Evolutionary conservation across 768 basidiomycete species (phyloP).

Genomic region (Hydnum rufescens): DNA sequence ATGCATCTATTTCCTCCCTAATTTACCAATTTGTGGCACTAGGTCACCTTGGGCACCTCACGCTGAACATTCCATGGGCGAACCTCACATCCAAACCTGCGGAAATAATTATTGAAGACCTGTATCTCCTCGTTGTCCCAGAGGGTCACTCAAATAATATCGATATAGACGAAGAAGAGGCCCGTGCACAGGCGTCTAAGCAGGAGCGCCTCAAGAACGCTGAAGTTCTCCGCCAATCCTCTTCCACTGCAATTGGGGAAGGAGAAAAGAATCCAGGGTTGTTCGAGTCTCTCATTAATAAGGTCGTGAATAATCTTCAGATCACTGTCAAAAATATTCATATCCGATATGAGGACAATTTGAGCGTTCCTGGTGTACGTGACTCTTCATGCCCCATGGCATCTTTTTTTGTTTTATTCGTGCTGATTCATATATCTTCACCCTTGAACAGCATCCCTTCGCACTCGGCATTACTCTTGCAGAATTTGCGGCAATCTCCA

Average conservation of each 20-base stretch:
- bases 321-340: conserved; percentile 92
- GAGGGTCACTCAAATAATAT: conserved; percentile 41
- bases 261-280: conserved; percentile 63
- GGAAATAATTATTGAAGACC: conserved; percentile 79
- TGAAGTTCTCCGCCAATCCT: conserved; percentile 55
- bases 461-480: conserved; percentile 77
- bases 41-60: conserved; percentile 78
- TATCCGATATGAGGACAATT: conserved; percentile 84
- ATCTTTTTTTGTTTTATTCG: background rate
- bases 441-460: conserved; percentile 76
- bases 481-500: conserved; percentile 74
- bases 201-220: conserved; percentile 75
- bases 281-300: conserved; percentile 61
- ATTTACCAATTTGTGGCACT: background rate
- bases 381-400: background rate
- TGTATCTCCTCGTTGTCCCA: conserved; percentile 83
- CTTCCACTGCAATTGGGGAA: conserved; percentile 24
- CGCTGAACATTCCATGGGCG: conserved; percentile 74
- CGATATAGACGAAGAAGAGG: conserved; percentile 71
- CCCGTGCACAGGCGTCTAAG: conserved; percentile 66
- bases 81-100: conserved; percentile 79
- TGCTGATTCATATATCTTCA: conserved; percentile 3
- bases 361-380: conserved; percentile 81
- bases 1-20: no score
- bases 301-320: conserved; percentile 91